These are phyloP conservation scores for Alternaria incomplexa DNA, from an alignment of 2,329 filamentous ascomycete species.

Conservation along the genomic window DNA sequence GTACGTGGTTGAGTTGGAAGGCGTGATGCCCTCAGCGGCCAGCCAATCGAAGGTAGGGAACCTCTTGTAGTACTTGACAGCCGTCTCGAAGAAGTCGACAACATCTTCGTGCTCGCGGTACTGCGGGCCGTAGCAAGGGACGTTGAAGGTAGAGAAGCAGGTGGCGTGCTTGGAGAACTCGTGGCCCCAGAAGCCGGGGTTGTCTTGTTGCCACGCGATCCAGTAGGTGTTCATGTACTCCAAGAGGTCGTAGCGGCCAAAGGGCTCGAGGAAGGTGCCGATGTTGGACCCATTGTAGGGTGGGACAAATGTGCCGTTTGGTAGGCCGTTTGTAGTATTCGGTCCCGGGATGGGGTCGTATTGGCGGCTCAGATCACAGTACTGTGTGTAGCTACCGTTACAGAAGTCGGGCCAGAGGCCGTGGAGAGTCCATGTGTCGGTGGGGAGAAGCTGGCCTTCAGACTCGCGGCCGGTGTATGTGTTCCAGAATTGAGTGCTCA, in stretches of 20 bases:
- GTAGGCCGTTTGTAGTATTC: constrained; percentile 66
- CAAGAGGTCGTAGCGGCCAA: constrained; percentile 66
- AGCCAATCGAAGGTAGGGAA: constrained; percentile 69
- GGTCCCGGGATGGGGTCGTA: constrained; percentile 67
- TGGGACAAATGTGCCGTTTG: constrained; percentile 60
- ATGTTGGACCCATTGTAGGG: constrained; percentile 66
- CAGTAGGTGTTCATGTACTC: constrained; percentile 71
- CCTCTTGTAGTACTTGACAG: constrained; percentile 62
- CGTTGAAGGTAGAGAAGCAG: constrained; percentile 70
- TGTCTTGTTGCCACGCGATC: constrained; percentile 64
- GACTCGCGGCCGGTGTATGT: constrained; percentile 67
- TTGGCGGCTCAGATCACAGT: constrained; percentile 69
- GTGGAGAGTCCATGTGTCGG: constrained; percentile 65
- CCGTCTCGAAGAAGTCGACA: constrained; percentile 68
- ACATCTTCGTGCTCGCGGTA: constrained; percentile 65
- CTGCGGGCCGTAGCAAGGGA: constrained; percentile 67
- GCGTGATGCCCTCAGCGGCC: constrained; percentile 59
- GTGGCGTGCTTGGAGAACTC: constrained; percentile 73
- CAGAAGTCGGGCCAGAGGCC: constrained; percentile 54
- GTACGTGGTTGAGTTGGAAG: constrained; percentile 65
- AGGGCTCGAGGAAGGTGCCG: constrained; percentile 63
- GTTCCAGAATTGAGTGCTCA: constrained; percentile 70
- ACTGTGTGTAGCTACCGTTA: constrained; percentile 68
- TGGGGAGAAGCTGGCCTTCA: constrained; percentile 64
- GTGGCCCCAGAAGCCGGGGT: constrained; percentile 68